phyloP scores from a whole-genome alignment of 106 monocot genomes.

The Dendrobium catenatum region DNA sequence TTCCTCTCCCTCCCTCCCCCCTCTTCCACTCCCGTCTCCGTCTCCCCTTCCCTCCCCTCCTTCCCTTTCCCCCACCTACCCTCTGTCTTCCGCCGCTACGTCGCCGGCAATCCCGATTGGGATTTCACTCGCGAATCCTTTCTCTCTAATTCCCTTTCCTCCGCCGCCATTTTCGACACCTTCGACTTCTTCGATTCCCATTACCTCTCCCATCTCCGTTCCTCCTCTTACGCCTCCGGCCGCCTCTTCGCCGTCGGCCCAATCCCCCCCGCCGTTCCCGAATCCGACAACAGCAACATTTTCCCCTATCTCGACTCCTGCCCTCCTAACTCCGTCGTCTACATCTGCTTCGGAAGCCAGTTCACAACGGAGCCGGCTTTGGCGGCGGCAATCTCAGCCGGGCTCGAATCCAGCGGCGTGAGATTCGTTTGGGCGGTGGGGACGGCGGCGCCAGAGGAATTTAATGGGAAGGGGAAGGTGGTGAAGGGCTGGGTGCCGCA shows the following conservation, averaged over 20 bases:
- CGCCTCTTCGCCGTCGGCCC: conserved; percentile 20
- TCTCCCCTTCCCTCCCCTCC: not conserved
- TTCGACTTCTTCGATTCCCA: conserved; percentile 8
- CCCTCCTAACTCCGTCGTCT: conserved; percentile 27
- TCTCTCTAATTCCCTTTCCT: too few relatives aligned
- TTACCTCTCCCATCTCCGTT: not conserved
- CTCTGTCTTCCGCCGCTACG: conserved; percentile 3
- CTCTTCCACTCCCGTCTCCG: not conserved
- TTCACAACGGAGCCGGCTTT: conserved; percentile 15
- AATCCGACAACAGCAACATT: not conserved
- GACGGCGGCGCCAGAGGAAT: not conserved
- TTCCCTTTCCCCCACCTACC: not conserved
- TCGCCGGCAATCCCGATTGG: not conserved
- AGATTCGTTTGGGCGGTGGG: conserved; percentile 21
- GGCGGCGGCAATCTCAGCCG: conserved; percentile 21
- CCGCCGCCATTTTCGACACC: conserved; percentile 7
- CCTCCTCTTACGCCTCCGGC: not conserved
- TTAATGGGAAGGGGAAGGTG: conserved; percentile 13
- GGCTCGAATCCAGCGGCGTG: conserved; percentile 10
- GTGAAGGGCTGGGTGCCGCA: conserved; percentile 25
- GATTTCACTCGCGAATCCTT: too few relatives aligned
- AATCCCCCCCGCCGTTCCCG: not conserved
- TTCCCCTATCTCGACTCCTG: conserved; percentile 24
- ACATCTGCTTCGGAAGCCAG: conserved; percentile 44
- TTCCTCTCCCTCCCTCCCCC: not conserved